Evolutionary conservation across 257 asterid genomes (phyloP).

Genomic region (Oldenlandia corymbosa): DNA sequence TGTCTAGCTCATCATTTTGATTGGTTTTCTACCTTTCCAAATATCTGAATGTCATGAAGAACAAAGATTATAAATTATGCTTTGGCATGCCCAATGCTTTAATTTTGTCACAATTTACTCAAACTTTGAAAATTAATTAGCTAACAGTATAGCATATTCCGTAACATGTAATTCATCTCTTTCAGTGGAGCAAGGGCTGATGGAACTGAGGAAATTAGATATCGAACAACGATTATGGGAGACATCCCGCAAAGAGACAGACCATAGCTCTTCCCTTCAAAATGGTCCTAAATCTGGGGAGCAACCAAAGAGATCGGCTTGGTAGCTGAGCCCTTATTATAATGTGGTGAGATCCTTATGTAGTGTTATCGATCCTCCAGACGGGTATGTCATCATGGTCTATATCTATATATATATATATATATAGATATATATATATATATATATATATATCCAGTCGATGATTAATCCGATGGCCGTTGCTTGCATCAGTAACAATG

Average conservation of each 20-base stretch:
- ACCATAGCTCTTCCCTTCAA: constrained; percentile 36
- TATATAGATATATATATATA: too few species aligned
- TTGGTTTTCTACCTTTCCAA: background rate
- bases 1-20: background rate
- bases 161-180: constrained; percentile 7
- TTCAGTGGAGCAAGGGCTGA: constrained; percentile 45
- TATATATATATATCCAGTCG: too few species aligned
- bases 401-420: too few species aligned
- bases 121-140: too few species aligned
- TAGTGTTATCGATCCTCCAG: too few species aligned
- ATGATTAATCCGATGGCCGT: too few species aligned
- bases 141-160: too few species aligned
- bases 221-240: constrained; percentile 44
- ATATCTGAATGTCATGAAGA: background rate
- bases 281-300: constrained; percentile 31
- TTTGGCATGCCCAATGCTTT: background rate
- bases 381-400: too few species aligned
- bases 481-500: too few species aligned
- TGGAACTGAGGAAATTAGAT: constrained; percentile 43
- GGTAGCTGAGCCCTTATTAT: background rate
- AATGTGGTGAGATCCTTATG: too few species aligned
- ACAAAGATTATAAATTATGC: background rate
- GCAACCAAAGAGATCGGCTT: constrained; percentile 10
- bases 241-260: constrained; percentile 40
- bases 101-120: background rate